Evolutionary conservation across 2,329 filamentous ascomycete genomes (phyloP).

Genomic region (Boeremia lycopersici): DNA sequence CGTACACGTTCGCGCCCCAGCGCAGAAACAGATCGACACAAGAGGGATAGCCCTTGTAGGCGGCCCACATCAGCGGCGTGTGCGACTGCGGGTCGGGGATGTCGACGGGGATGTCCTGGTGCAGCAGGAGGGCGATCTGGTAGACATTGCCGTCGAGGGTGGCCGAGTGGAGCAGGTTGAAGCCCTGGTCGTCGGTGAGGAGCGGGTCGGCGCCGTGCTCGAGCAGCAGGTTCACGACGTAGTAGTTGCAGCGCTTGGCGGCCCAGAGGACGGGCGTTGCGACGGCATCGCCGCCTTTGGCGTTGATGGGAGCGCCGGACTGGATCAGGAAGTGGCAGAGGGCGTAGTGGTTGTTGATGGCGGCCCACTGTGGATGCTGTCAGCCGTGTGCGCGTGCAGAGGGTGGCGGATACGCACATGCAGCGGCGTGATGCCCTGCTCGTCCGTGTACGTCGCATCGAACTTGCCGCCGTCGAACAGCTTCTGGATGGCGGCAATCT

Average conservation of each 20-base stretch:
- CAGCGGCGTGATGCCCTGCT: slow-evolving; percentile 92
- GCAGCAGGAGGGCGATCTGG: slow-evolving; percentile 84
- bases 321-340: slow-evolving; percentile 96
- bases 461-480: slow-evolving; percentile 83
- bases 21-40: slow-evolving; percentile 91
- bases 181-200: slow-evolving; percentile 90
- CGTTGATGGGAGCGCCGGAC: slow-evolving; percentile 86
- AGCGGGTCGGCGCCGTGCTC: slow-evolving; percentile 91
- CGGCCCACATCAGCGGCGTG: slow-evolving; percentile 97
- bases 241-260: slow-evolving; percentile 94
- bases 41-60: slow-evolving; percentile 93
- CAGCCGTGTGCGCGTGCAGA: not conserved
- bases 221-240: slow-evolving; percentile 90
- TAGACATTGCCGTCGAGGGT: slow-evolving; percentile 97
- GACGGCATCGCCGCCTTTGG: slow-evolving; percentile 91
- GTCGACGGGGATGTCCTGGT: slow-evolving; percentile 95
- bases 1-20: slow-evolving; percentile 94
- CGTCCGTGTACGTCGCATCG: slow-evolving; percentile 82
- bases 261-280: slow-evolving; percentile 97
- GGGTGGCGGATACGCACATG: slow-evolving; percentile 67
- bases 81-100: slow-evolving; percentile 88
- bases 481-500: slow-evolving; percentile 84
- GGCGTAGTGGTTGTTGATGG: slow-evolving; percentile 97
- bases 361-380: slow-evolving; percentile 75
- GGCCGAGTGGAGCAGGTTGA: slow-evolving; percentile 96